Evolutionary conservation across 768 basidiomycete species (phyloP).

Genomic region (Leucosporidium scottii): DNA sequence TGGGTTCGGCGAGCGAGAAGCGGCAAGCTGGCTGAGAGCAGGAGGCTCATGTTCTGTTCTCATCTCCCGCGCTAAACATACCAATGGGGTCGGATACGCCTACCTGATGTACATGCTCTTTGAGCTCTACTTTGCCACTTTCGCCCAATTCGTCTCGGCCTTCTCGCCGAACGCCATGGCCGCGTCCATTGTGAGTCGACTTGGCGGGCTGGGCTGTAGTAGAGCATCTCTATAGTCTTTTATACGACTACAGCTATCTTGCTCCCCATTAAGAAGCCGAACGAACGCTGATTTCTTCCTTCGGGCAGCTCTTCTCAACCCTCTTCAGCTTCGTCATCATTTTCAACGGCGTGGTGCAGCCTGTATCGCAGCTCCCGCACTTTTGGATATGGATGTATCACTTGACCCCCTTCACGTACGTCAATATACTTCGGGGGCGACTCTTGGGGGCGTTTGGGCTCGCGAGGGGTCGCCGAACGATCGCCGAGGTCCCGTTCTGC

Average conservation of each 20-base stretch:
- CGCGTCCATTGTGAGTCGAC: constrained; percentile 52
- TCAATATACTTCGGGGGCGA: too few relatives aligned
- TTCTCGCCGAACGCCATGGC: constrained; percentile 58
- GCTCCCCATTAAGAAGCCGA: constrained; percentile 32
- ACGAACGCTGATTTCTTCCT: not conserved
- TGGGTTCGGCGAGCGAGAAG: not conserved
- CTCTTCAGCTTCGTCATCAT: constrained; percentile 28
- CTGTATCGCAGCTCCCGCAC: constrained; percentile 51
- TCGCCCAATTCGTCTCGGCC: constrained; percentile 57
- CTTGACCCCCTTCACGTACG: not conserved
- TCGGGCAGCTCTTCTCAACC: constrained; percentile 24
- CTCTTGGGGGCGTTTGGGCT: not conserved
- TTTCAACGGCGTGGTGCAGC: constrained; percentile 65
- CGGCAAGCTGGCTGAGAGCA: too few relatives aligned
- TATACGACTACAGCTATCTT: not conserved
- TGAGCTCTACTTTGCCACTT: constrained; percentile 57
- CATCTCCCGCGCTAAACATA: constrained; percentile 8
- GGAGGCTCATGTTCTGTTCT: not conserved
- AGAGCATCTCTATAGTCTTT: not conserved
- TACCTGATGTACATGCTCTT: constrained; percentile 54
- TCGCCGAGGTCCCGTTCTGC: constrained; percentile 1
- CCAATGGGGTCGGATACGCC: constrained; percentile 54
- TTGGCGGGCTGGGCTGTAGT: constrained; percentile 42
- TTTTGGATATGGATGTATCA: constrained; percentile 63
- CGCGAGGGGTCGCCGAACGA: not conserved